Percentiles rank a stretch among this genome's conserved stretches.
These are phyloP conservation scores for Pythium insidiosum DNA, from an alignment of 352 stramenopile species.

Conservation along the genomic window DNA sequence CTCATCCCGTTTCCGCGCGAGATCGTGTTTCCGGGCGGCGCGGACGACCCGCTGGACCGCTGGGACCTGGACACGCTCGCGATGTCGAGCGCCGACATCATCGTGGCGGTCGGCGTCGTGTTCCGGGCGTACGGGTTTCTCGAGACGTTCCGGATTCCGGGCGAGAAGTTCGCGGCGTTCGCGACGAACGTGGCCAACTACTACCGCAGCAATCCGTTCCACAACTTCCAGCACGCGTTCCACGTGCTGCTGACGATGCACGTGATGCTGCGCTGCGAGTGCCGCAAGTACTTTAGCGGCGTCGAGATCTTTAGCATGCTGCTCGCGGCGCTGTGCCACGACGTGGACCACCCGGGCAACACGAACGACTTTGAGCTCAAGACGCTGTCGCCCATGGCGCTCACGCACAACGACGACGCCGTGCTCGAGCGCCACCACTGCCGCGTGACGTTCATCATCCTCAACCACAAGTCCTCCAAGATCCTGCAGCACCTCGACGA, in stretches of 20 bases:
- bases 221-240: conserved; percentile 77
- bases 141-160: conserved; percentile 25
- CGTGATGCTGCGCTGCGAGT: conserved; percentile 44
- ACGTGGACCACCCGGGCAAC: conserved; percentile 79
- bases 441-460: conserved; percentile 65
- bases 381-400: conserved; percentile 56
- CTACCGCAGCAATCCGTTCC: conserved; percentile 71
- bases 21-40: conserved; percentile 27
- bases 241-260: conserved; percentile 56
- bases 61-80: conserved; percentile 40
- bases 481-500: conserved; percentile 58
- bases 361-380: conserved; percentile 84
- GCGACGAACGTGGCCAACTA: conserved; percentile 36
- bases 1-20: conserved; percentile 47
- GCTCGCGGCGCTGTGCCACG: conserved; percentile 62
- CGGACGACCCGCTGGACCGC: conserved; percentile 38
- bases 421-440: conserved; percentile 82
- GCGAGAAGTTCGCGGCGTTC: conserved; percentile 27
- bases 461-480: conserved; percentile 66
- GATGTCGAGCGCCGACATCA: conserved; percentile 14
- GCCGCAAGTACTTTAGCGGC: conserved; percentile 47
- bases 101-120: conserved; percentile 12
- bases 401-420: conserved; percentile 79
- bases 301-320: conserved; percentile 73
- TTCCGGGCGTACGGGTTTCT: conserved; percentile 27